These are phyloP conservation scores for Setomelanomma holmii DNA, from an alignment of 2,329 filamentous ascomycete genomes.

Conservation along the genomic window DNA sequence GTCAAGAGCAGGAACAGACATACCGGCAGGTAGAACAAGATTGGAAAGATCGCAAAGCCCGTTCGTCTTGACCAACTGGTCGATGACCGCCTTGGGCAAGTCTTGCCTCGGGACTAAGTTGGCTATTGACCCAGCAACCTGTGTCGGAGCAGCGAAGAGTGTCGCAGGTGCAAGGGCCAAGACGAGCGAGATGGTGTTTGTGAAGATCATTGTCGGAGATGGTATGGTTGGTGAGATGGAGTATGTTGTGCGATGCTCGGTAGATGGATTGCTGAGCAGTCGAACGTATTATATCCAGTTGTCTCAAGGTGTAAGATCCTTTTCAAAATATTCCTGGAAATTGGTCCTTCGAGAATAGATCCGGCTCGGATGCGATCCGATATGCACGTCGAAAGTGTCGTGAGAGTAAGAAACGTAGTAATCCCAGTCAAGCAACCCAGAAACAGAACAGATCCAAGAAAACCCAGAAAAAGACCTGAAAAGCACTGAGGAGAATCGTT, in stretches of 20 bases:
- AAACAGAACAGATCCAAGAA: neutral
- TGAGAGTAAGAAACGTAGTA: neutral
- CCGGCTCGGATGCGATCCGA: neutral
- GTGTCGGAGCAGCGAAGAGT: constrained; percentile 44
- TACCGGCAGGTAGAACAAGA: constrained; percentile 42
- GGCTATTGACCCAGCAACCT: constrained; percentile 27
- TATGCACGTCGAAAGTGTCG: neutral
- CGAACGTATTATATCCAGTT: constrained; percentile 11
- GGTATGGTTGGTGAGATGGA: neutral
- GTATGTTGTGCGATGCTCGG: constrained; percentile 13
- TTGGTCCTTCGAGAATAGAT: neutral
- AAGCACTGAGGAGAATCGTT: neutral
- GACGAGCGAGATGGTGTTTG: constrained; percentile 37
- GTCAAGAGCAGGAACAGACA: constrained; percentile 4
- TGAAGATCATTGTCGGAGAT: constrained; percentile 43
- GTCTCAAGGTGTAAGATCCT: neutral
- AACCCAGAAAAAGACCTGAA: neutral
- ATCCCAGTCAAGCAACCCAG: neutral
- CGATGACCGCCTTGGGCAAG: constrained; percentile 24
- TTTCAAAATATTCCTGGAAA: neutral
- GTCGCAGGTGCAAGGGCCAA: constrained; percentile 43
- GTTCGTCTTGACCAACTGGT: constrained; percentile 28
- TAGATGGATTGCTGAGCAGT: constrained; percentile 4
- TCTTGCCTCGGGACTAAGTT: constrained; percentile 23
- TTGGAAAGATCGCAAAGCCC: constrained; percentile 39